Percentiles rank a stretch among this genome's conserved stretches.
Conservation (phyloP, 2,329 filamentous ascomycete genomes). For the Penicillium hesseltinei region DNA sequence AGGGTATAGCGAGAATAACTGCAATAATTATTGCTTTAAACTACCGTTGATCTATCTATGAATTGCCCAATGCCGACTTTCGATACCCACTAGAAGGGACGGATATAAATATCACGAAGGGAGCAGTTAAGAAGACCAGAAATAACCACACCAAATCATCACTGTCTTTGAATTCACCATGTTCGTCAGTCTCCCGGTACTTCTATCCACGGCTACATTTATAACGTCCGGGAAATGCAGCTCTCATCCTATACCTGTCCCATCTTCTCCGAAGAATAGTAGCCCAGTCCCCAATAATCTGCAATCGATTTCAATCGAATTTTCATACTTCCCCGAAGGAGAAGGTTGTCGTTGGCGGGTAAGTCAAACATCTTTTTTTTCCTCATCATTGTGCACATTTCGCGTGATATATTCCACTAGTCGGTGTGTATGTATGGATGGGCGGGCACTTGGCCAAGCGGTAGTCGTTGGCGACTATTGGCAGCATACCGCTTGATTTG, state of each 20-base stretch:
- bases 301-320: too few species aligned
- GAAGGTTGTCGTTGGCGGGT: conserved; percentile 74
- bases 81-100: background rate
- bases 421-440: background rate
- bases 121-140: background rate
- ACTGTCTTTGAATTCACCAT: background rate
- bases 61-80: background rate
- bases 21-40: background rate
- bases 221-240: too few species aligned
- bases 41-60: background rate
- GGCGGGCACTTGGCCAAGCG: background rate
- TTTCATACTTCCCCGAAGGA: conserved; percentile 23
- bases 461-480: background rate
- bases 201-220: too few species aligned
- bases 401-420: background rate
- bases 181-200: background rate
- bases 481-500: background rate
- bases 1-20: background rate
- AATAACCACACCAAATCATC: background rate
- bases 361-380: conserved; percentile 20
- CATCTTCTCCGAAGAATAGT: too few species aligned
- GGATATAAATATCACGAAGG: background rate
- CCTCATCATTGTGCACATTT: background rate
- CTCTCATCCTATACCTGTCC: too few species aligned
- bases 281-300: too few species aligned